Conservation (phyloP, 2,329 filamentous ascomycete genomes). For the Hymenoscyphus salicellus region DNA sequence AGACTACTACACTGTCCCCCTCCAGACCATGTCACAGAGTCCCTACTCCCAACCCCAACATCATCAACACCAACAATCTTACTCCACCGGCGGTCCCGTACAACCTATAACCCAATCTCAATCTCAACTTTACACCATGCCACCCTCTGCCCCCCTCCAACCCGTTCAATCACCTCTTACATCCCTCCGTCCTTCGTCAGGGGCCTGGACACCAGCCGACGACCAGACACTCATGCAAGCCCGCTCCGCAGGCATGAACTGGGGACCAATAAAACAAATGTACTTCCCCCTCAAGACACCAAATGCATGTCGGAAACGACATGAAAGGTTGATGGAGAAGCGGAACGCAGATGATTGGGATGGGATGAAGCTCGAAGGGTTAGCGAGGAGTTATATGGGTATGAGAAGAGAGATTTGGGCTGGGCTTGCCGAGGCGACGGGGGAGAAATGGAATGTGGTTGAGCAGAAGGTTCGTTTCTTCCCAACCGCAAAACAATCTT, state of each 20-base stretch:
- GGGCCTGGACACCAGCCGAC: slow-evolving; percentile 70
- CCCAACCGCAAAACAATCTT: slow-evolving; percentile 9
- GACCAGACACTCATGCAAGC: slow-evolving; percentile 71
- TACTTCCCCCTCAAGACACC: slow-evolving; percentile 73
- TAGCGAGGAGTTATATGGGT: slow-evolving; percentile 76
- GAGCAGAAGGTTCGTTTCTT: slow-evolving; percentile 54
- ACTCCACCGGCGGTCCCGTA: slow-evolving; percentile 22
- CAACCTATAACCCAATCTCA: slow-evolving; percentile 19
- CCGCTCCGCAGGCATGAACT: slow-evolving; percentile 74
- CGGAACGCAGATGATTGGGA: slow-evolving; percentile 64
- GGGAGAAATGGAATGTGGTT: slow-evolving; percentile 78
- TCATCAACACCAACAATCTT: slow-evolving; percentile 13
- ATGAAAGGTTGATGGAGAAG: slow-evolving; percentile 79
- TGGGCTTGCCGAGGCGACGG: slow-evolving; percentile 65
- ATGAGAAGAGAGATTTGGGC: slow-evolving; percentile 81
- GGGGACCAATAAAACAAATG: slow-evolving; percentile 73
- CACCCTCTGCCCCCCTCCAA: slow-evolving; percentile 14
- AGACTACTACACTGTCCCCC: slow-evolving; percentile 16
- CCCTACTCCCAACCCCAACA: slow-evolving; percentile 9
- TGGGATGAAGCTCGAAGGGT: slow-evolving; percentile 66
- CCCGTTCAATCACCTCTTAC: slow-evolving; percentile 16
- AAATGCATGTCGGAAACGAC: slow-evolving; percentile 78
- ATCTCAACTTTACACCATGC: neutral
- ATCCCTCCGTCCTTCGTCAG: slow-evolving; percentile 52
- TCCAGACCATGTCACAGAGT: slow-evolving; percentile 19